Evolutionary conservation across 2,329 filamentous ascomycete genomes (phyloP).

Genomic region (Magnaporthiopsis rhizophila): DNA sequence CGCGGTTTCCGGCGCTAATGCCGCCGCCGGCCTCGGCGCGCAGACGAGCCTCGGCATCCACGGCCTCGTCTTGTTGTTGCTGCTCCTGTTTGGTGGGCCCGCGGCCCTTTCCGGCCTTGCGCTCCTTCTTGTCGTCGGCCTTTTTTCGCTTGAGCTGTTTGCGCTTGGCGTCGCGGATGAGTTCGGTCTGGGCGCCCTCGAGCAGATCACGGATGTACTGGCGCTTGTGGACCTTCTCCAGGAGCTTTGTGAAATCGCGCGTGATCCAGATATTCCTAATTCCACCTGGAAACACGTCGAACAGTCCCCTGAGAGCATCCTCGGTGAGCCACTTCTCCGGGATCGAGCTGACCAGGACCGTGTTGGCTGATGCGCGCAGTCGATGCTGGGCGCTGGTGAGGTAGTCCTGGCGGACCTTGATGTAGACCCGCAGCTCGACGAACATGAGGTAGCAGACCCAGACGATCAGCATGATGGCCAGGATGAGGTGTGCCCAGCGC

Average conservation of each 20-base stretch:
- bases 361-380: slow-evolving; percentile 86
- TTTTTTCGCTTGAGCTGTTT: slow-evolving; percentile 62
- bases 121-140: slow-evolving; percentile 56
- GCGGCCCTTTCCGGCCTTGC: slow-evolving; percentile 42
- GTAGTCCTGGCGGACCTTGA: slow-evolving; percentile 89
- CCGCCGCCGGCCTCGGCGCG: slow-evolving; percentile 43
- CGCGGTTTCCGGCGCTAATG: slow-evolving; percentile 42
- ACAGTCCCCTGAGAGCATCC: slow-evolving; percentile 73
- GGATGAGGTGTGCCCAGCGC: slow-evolving; percentile 76
- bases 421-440: slow-evolving; percentile 75
- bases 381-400: slow-evolving; percentile 92
- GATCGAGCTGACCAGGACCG: slow-evolving; percentile 85
- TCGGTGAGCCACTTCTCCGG: slow-evolving; percentile 84
- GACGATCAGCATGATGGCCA: slow-evolving; percentile 68
- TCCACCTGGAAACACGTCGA: slow-evolving; percentile 93
- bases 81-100: slow-evolving; percentile 43
- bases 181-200: slow-evolving; percentile 74
- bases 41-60: slow-evolving; percentile 41
- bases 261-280: slow-evolving; percentile 97
- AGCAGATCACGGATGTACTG: slow-evolving; percentile 63
- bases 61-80: slow-evolving; percentile 34
- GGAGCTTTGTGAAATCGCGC: slow-evolving; percentile 72
- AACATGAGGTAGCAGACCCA: slow-evolving; percentile 89
- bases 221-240: slow-evolving; percentile 74
- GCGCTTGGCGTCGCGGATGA: slow-evolving; percentile 74